phyloP scores from a whole-genome alignment of 2,329 filamentous ascomycete species.

The Nemania abortiva region DNA sequence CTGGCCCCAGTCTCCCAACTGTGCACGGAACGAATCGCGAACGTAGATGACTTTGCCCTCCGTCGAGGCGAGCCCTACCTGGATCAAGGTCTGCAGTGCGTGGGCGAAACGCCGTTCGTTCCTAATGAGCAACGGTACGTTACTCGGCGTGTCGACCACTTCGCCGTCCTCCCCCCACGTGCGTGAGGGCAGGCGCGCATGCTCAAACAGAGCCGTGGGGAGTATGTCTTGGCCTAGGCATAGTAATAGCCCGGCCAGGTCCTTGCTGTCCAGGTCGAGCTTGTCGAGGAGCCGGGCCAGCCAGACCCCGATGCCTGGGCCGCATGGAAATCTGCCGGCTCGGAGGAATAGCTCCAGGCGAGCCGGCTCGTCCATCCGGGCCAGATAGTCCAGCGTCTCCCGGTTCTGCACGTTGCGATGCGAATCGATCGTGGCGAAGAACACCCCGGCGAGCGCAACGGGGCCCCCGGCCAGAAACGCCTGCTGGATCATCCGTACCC shows the following conservation, averaged over 20 bases:
- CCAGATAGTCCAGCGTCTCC: too few relatives aligned
- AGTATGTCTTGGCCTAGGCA: background rate
- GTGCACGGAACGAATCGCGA: too few relatives aligned
- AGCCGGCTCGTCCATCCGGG: too few relatives aligned
- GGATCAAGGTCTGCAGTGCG: background rate
- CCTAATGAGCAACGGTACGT: background rate
- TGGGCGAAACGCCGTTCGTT: background rate
- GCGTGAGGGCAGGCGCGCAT: conserved; percentile 5
- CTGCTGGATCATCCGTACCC: too few relatives aligned
- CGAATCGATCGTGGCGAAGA: too few relatives aligned
- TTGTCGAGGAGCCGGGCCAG: conserved; percentile 4
- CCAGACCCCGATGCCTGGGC: too few relatives aligned
- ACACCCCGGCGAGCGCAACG: too few relatives aligned
- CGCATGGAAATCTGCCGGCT: too few relatives aligned
- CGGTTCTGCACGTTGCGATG: too few relatives aligned
- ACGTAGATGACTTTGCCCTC: too few relatives aligned
- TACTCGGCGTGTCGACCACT: conserved; percentile 9
- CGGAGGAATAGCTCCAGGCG: too few relatives aligned
- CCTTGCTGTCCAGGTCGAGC: conserved; percentile 7
- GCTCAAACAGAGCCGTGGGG: conserved; percentile 2
- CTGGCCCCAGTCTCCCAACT: background rate
- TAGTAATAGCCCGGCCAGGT: conserved; percentile 5
- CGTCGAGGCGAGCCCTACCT: background rate
- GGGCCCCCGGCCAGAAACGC: too few relatives aligned
- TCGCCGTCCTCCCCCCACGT: conserved; percentile 20